These are phyloP conservation scores for Tuber calosporum DNA, from an alignment of 495 filamentous ascomycete species.

Conservation along the genomic window DNA sequence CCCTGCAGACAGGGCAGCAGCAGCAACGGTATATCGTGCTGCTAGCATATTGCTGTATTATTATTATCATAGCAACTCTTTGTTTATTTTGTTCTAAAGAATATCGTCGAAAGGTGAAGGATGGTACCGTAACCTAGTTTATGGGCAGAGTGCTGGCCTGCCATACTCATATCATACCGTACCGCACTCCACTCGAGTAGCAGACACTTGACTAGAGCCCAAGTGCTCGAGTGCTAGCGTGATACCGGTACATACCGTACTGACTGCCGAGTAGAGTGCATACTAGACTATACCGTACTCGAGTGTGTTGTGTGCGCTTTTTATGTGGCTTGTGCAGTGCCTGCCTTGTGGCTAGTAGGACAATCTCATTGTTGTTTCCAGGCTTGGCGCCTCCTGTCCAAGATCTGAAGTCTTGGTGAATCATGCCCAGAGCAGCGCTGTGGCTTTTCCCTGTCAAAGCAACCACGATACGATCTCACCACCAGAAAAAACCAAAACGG, in stretches of 20 bases:
- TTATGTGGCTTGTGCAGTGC: not conserved
- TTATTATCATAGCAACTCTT: not conserved
- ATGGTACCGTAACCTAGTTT: not conserved
- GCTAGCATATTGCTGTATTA: not conserved
- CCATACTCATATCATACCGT: not conserved
- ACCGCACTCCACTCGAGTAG: too few relatives aligned
- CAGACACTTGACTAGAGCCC: not conserved
- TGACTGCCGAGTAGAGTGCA: too few relatives aligned
- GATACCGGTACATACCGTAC: not conserved
- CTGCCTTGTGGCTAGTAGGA: not conserved
- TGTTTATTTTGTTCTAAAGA: not conserved
- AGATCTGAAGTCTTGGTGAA: not conserved
- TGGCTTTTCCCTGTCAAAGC: not conserved
- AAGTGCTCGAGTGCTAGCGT: not conserved
- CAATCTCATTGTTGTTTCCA: not conserved
- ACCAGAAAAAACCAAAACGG: not conserved
- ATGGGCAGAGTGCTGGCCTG: not conserved
- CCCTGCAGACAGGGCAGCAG: not conserved
- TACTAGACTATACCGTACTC: too few relatives aligned
- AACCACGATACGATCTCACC: constrained; percentile 3
- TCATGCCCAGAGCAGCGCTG: not conserved
- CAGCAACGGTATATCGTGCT: not conserved
- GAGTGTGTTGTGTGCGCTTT: too few relatives aligned
- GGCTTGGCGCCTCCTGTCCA: not conserved
- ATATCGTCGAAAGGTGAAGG: not conserved